Evolutionary conservation across 306 rosid genomes (phyloP).

Genomic region (Cyclanthera cordifolia): DNA sequence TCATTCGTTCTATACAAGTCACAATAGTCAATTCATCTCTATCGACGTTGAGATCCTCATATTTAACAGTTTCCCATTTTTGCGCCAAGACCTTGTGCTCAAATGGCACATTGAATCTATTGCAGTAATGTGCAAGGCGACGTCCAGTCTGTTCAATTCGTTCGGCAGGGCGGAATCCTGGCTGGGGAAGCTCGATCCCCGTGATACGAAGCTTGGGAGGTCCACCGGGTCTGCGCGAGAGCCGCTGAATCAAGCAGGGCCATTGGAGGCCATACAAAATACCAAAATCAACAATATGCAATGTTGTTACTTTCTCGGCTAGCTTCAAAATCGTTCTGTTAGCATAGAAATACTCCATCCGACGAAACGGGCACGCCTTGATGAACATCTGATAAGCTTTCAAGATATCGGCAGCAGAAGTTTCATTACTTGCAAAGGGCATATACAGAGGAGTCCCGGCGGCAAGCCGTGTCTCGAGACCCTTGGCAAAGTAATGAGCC

Average conservation of each 20-base stretch:
- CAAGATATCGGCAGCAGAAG: constrained; percentile 26
- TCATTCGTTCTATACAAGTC: constrained; percentile 10
- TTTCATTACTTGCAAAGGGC: constrained; percentile 12
- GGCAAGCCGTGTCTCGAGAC: constrained; percentile 27
- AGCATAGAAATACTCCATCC: constrained; percentile 18
- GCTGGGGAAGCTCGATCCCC: constrained; percentile 35
- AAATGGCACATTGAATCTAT: constrained; percentile 31
- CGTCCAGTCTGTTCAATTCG: constrained; percentile 27
- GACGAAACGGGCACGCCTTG: constrained; percentile 28
- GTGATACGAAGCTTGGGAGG: constrained; percentile 34
- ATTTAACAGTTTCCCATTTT: constrained; percentile 24
- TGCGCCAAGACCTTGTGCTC: constrained; percentile 26
- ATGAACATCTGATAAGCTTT: constrained; percentile 21
- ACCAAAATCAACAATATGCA: constrained; percentile 36
- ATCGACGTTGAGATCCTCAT: constrained; percentile 11
- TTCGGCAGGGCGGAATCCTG: constrained; percentile 25
- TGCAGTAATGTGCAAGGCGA: constrained; percentile 21
- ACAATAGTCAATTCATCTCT: constrained; percentile 12
- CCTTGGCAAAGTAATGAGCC: constrained; percentile 35
- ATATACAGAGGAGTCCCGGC: constrained; percentile 17
- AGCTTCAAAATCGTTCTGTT: constrained; percentile 21
- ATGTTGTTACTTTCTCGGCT: constrained; percentile 10
- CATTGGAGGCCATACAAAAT: constrained; percentile 33
- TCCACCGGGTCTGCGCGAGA: constrained; percentile 23
- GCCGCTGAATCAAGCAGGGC: constrained; percentile 36